Conservation (phyloP, 345 rosid species). For the Bruguiera parviflora region DNA sequence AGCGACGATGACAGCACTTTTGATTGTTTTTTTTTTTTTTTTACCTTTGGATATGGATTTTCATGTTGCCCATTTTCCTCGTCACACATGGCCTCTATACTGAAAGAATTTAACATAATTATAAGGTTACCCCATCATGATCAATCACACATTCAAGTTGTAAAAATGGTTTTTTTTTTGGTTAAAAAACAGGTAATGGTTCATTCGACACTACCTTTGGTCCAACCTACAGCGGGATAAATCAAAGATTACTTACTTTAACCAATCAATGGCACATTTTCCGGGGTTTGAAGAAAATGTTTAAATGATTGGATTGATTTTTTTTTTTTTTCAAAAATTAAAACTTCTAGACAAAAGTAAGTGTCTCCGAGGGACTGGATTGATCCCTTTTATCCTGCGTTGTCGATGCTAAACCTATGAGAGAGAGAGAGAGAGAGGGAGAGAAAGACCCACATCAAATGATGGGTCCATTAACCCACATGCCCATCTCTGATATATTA, state of each 20-base stretch:
- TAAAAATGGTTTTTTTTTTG: too few species aligned
- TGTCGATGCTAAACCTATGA: neutral
- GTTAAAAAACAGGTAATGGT: too few species aligned
- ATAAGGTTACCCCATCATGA: too few species aligned
- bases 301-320: constrained; percentile 16
- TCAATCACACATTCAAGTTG: too few species aligned
- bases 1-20: constrained; percentile 19
- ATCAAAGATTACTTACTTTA: neutral
- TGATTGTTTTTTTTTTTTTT: constrained; percentile 16
- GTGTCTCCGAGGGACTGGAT: too few species aligned
- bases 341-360: too few species aligned
- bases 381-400: too few species aligned
- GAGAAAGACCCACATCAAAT: constrained; percentile 24
- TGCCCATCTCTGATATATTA: constrained; percentile 33
- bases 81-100: constrained; percentile 39
- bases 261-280: neutral
- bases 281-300: neutral
- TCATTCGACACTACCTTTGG: too few species aligned
- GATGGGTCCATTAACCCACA: constrained; percentile 43
- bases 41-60: constrained; percentile 40
- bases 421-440: constrained; percentile 12
- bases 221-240: too few species aligned
- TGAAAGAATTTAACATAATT: neutral
- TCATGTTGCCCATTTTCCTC: constrained; percentile 47
- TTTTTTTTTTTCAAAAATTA: too few species aligned